Evolutionary conservation across 1,284 basidiomycete genomes (phyloP), one percentile per base, ranked within the genome.

Genomic region (Naganishia sp.): DNA sequence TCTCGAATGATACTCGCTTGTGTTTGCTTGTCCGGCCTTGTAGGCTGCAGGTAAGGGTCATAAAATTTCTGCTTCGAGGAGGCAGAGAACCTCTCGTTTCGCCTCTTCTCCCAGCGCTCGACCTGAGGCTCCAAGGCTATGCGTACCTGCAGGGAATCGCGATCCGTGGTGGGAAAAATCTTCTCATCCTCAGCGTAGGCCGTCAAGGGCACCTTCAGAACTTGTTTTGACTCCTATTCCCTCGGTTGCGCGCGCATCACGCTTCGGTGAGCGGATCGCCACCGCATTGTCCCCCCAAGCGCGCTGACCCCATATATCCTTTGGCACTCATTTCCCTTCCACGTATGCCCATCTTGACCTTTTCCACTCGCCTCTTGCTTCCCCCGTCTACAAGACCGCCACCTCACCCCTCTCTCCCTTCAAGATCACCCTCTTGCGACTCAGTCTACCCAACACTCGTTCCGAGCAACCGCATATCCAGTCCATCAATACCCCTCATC

Each of bases 161-260:
- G 28, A 28, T 28, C 28, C 28, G 28, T 28, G 28, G 28, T 28
- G 28, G 28, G 28, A 28, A 28, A 28, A 2, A 28, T 28, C 28
- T 28, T 28, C 28, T 28, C 28, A 28, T 5, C 28, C 28, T 28
- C 28, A 28, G 28, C 2, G 0, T 5, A 2, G 28, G 3, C 28
- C 28, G 1, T 28, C 13, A 45, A 6, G 43, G 2, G 45, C 10
- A 15, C 45, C 36, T 39, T 7, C 36, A 39, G 6, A 39, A 39
- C 6, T 53, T 53, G 50, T 53, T 53, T 31, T 53, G 50, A 53
- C 50, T 53, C 50, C 50, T 53, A 53, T 53, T 31, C 25, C 11
- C 28, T 28, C 50, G 50, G 50, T 6, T 28, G 50, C 50, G 31
- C 25, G 45, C 45, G 45, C 23, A 48, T 39, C 36, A 39, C 36